A percentile compares a stretch with the other conserved stretches of the same genome.
These are phyloP conservation scores for Globisporangium abappressorium DNA, from an alignment of 352 stramenopile species.

Conservation along the genomic window DNA sequence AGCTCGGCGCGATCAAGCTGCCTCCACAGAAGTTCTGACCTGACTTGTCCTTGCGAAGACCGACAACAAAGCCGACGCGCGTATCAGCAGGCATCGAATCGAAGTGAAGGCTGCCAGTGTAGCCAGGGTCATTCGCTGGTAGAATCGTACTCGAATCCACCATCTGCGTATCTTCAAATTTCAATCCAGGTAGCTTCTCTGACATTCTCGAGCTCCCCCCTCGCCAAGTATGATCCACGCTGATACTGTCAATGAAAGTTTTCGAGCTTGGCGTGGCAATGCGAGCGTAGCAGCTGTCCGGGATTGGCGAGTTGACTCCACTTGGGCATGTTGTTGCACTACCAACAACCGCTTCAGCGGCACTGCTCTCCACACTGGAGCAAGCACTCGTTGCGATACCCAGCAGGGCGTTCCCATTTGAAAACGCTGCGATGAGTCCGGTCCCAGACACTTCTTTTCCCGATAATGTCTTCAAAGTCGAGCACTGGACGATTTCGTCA, in stretches of 20 bases:
- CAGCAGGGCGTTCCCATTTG: background rate
- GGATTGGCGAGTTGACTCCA: background rate
- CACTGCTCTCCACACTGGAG: background rate
- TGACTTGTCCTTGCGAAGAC: conserved; percentile 25
- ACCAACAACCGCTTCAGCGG: background rate
- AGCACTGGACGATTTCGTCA: conserved; percentile 4
- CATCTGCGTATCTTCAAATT: background rate
- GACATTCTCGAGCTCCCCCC: background rate
- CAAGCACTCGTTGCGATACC: background rate
- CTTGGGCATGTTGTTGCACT: background rate
- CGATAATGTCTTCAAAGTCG: background rate
- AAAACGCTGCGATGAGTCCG: conserved; percentile 10
- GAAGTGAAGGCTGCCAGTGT: conserved; percentile 21
- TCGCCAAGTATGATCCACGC: background rate
- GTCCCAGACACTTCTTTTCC: background rate
- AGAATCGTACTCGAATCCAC: background rate
- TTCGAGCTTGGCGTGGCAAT: background rate
- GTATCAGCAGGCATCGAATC: conserved; percentile 15
- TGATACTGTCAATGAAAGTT: conserved; percentile 10
- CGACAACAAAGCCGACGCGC: conserved; percentile 33
- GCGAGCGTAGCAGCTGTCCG: conserved; percentile 4
- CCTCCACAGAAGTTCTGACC: conserved; percentile 44
- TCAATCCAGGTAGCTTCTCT: background rate
- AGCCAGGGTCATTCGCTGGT: conserved; percentile 5
- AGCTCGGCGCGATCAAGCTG: conserved; percentile 38